Conservation (phyloP, 352 stramenopile species). For the Elongisporangium undulatum region DNA sequence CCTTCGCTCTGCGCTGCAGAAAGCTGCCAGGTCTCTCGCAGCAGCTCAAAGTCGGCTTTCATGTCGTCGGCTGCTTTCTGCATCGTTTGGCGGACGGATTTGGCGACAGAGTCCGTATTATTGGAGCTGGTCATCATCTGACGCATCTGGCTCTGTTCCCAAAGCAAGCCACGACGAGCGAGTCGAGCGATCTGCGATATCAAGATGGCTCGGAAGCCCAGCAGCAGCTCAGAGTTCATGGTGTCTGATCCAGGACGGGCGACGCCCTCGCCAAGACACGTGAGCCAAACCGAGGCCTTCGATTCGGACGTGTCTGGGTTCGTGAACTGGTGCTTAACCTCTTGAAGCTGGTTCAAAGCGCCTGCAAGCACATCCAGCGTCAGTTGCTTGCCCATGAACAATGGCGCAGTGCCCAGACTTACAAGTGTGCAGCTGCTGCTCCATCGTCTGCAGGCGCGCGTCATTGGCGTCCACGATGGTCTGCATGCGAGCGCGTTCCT, state of each 20-base stretch:
- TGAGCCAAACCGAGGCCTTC: slow-evolving; percentile 15
- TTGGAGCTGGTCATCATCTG: slow-evolving; percentile 24
- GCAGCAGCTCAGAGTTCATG: slow-evolving; percentile 6
- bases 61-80: not conserved
- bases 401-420: not conserved
- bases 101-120: slow-evolving; percentile 17
- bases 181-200: slow-evolving; percentile 15
- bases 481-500: slow-evolving; percentile 17
- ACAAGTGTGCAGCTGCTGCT: not conserved
- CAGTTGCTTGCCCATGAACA: not conserved
- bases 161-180: slow-evolving; percentile 11
- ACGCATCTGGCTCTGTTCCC: slow-evolving; percentile 17
- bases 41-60: not conserved
- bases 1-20: not conserved
- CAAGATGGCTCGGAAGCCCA: slow-evolving; percentile 24
- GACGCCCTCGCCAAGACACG: not conserved
- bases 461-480: slow-evolving; percentile 24
- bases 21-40: not conserved
- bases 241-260: not conserved
- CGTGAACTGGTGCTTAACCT: not conserved
- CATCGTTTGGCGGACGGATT: slow-evolving; percentile 21
- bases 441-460: slow-evolving; percentile 8
- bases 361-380: not conserved
- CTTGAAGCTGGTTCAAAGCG: not conserved
- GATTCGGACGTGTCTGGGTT: slow-evolving; percentile 16